Evolutionary conservation across 2,329 filamentous ascomycete genomes (phyloP), one percentile per base, ranked within the genome.

Genomic region (Elsinoe necatrix): DNA sequence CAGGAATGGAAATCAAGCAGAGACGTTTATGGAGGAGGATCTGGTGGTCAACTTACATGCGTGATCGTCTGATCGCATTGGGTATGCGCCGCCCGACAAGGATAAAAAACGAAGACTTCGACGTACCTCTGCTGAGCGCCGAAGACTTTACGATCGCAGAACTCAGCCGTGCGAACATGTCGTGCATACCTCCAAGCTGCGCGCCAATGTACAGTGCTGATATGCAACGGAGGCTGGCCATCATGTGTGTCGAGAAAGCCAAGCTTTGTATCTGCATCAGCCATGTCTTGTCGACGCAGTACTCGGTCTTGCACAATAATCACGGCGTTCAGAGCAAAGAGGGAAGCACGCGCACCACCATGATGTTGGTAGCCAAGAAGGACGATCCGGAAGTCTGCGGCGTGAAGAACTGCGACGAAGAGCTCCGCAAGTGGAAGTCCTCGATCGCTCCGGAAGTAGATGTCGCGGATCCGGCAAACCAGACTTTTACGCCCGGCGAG

Each of bases 41-140:
- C 63, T 97, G 92, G 92, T 97, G 92, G 92, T 95, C 88, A 29
- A 95, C 89, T 61, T 95, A 95, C 67, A 95, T 95, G 83, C 85
- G 91, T 56, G 92, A 97, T 71, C 86, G 91, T 50, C 79, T 96
- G 41, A 90, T 96, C 61, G 92, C 92, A 1, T 76, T 97, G 11
- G 92, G 92, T 57, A 96, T 96, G 91, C 83, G 92, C 57, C 83
- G 92, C 55, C 91, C 91, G 3, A 95, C 90, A 37, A 80, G 91
- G 55, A 95, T 96, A 71, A 95, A 95, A 76, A 85, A 90, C 59
- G 88, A 93, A 65, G 91, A 96, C 69, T 95, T 89, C 67, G 89
- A 96, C 67, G 90, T 96, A 27, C 89, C 91, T 0, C 93, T 95
- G 88, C 77, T 96, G 52, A 83, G 82, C 12, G 76, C 93, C 63